Evolutionary conservation across 2,329 filamentous ascomycete species (phyloP), one percentile per base, ranked within the genome.

Genomic region (Esteya vermicola): DNA sequence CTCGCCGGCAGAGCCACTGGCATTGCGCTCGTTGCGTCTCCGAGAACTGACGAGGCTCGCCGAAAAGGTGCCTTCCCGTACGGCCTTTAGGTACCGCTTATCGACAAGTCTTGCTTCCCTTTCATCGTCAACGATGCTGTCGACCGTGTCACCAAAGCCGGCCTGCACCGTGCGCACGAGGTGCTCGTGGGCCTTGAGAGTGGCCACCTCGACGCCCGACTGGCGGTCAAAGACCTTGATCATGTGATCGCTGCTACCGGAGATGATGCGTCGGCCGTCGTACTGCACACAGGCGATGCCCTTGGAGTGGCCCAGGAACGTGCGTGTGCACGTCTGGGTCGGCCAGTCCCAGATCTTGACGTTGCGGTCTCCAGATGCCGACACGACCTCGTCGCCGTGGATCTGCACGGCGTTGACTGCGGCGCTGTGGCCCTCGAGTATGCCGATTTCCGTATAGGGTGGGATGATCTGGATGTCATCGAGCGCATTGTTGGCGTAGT

Each of bases 251-350:
- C 88, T 95, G 57, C 88, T 95, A 3, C 91, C 91, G 51, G 85
- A 95, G 38, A 98, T 85, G 46, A 98, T 93, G 18, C 91, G 76
- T 38, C 85, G 78, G 21, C 85, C 86, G 55, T 98, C 91, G 54
- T 91, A 96, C 58, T 98, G 89, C 14, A 98, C 88, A 56, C 91
- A 98, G 3, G 91, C 91, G 51, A 98, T 96, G 25, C 91, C 91
- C 57, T 98, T 98, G 47, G 75, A 76, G 52, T 98, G 91, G 2
- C 89, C 91, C 30, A 83, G 68, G 26, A 93, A 77, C 1, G 84
- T 93, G 51, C 82, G 76, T 33, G 72, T 69, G 56, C 84, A 89
- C 33, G 71, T 64, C 42, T 85, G 83, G 8, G 76, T 82, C 16
- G 80, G 80, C 64, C 93, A 84, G 56, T 93, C 81, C 91, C 91